Conservation (phyloP, 2,329 filamentous ascomycete genomes). For the Didymella exigua region DNA sequence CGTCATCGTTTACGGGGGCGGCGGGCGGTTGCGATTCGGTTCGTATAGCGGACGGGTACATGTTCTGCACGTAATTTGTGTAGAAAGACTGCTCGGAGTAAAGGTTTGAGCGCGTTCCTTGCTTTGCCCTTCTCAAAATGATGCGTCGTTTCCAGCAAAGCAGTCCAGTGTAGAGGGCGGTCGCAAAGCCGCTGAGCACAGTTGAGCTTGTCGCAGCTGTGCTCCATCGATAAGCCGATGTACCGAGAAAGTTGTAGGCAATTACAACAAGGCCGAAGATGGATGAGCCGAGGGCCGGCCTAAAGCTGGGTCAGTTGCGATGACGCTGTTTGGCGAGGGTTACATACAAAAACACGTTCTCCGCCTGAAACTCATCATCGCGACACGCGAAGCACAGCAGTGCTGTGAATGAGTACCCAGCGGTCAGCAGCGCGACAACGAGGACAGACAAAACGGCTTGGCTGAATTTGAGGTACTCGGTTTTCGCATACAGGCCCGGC, state of each 20-base stretch:
- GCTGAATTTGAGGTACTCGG: slow-evolving; percentile 48
- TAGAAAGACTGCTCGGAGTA: slow-evolving; percentile 51
- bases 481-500: slow-evolving; percentile 53
- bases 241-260: slow-evolving; percentile 55
- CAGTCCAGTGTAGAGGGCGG: slow-evolving; percentile 50
- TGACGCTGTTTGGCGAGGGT: background rate
- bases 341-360: slow-evolving; percentile 54
- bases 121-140: slow-evolving; percentile 42
- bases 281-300: slow-evolving; percentile 52
- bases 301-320: slow-evolving; percentile 27
- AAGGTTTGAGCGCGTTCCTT: slow-evolving; percentile 26
- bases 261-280: slow-evolving; percentile 56
- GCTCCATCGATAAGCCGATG: slow-evolving; percentile 50
- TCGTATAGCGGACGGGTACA: slow-evolving; percentile 50
- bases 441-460: slow-evolving; percentile 52
- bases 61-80: slow-evolving; percentile 53
- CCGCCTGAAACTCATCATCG: slow-evolving; percentile 54
- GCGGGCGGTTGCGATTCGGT: slow-evolving; percentile 35
- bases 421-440: slow-evolving; percentile 54
- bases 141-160: slow-evolving; percentile 52
- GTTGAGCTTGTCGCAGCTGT: slow-evolving; percentile 52
- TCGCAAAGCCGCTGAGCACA: slow-evolving; percentile 48
- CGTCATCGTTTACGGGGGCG: slow-evolving; percentile 52
- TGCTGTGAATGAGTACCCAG: slow-evolving; percentile 56
- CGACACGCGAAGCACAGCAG: slow-evolving; percentile 56